These are phyloP conservation scores for Posidonia australis DNA, from an alignment of 106 monocot genomes.

Conservation along the genomic window DNA sequence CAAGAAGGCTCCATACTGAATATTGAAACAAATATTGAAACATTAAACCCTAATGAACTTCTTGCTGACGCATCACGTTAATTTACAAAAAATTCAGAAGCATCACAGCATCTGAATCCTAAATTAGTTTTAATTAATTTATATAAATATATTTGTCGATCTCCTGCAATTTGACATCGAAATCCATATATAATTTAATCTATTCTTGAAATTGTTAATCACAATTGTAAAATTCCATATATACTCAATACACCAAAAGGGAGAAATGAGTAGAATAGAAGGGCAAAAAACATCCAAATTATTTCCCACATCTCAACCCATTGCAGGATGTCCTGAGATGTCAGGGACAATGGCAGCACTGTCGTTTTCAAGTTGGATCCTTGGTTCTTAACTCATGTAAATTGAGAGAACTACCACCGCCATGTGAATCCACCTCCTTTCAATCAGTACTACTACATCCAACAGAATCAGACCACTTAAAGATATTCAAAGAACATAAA, in stretches of 20 bases:
- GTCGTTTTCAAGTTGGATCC: constrained; percentile 1
- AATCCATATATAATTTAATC: neutral
- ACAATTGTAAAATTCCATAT: neutral
- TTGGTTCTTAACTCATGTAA: neutral
- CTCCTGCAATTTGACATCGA: too few relatives aligned
- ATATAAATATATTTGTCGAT: too few relatives aligned
- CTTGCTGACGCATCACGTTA: too few relatives aligned
- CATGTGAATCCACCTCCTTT: neutral
- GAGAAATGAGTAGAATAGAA: neutral
- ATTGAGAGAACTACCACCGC: neutral
- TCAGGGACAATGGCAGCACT: neutral
- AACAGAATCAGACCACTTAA: neutral
- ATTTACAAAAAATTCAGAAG: too few relatives aligned
- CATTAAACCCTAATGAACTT: neutral
- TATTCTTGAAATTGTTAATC: too few relatives aligned
- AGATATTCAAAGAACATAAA: neutral
- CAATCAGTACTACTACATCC: neutral
- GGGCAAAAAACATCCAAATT: neutral
- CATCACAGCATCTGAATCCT: too few relatives aligned
- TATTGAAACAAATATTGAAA: neutral
- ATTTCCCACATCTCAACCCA: neutral
- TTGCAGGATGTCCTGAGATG: neutral
- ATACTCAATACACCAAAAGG: neutral
- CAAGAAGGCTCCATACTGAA: neutral
- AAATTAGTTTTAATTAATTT: too few relatives aligned